phyloP scores from a whole-genome alignment of 2,329 filamentous ascomycete species.

The Ambrosiella xylebori region DNA sequence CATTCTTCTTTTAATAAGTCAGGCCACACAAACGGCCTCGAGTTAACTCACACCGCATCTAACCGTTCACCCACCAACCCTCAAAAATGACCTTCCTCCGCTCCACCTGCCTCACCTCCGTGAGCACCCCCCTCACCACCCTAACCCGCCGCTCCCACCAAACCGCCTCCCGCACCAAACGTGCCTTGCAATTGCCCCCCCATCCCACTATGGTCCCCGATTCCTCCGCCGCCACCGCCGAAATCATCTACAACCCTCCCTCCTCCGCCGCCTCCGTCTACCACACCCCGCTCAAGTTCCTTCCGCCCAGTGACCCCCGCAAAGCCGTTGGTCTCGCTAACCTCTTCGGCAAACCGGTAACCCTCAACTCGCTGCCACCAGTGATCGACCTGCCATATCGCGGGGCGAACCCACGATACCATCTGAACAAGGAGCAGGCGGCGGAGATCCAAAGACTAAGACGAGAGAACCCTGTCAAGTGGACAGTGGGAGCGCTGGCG shows the following conservation, averaged over 20 bases:
- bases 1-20: too few species aligned
- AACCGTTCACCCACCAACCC: background rate
- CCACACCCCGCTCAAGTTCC: constrained; percentile 50
- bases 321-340: constrained; percentile 30
- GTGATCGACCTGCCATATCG: constrained; percentile 16
- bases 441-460: constrained; percentile 42
- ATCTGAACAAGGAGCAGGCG: constrained; percentile 38
- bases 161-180: constrained; percentile 36
- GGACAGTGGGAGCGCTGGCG: constrained; percentile 37
- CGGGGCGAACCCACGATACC: constrained; percentile 24
- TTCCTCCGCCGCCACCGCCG: constrained; percentile 17
- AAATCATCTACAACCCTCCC: constrained; percentile 42
- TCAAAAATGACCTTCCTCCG: constrained; percentile 21
- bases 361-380: constrained; percentile 14
- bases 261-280: constrained; percentile 37
- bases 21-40: background rate
- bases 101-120: constrained; percentile 21
- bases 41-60: background rate
- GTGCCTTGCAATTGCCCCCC: constrained; percentile 40
- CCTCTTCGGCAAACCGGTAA: constrained; percentile 21
- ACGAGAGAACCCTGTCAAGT: constrained; percentile 32
- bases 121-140: constrained; percentile 16
- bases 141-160: constrained; percentile 28
- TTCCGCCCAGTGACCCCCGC: constrained; percentile 39
- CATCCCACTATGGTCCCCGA: constrained; percentile 40